Conservation (phyloP, 2,329 filamentous ascomycete genomes). For the Pyrenochaeta sp. region DNA sequence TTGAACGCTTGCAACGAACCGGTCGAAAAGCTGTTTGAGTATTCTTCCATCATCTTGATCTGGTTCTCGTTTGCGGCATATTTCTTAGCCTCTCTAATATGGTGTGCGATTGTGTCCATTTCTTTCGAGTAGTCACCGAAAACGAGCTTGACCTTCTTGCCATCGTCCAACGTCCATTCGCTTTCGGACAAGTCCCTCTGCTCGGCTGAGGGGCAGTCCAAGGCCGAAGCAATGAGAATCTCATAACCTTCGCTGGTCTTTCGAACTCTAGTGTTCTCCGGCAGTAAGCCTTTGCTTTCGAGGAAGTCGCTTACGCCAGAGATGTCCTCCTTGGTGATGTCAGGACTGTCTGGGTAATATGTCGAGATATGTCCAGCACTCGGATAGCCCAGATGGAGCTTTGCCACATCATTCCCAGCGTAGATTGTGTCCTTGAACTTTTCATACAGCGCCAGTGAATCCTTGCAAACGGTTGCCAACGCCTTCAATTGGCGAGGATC, state of each 20-base stretch:
- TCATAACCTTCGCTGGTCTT: constrained; percentile 56
- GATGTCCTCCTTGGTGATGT: constrained; percentile 59
- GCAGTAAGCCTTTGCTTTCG: constrained; percentile 54
- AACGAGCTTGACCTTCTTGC: constrained; percentile 55
- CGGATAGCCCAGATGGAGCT: constrained; percentile 60
- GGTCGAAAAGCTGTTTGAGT: constrained; percentile 59
- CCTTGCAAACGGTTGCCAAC: constrained; percentile 51
- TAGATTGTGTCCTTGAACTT: constrained; percentile 56
- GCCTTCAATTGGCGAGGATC: constrained; percentile 53
- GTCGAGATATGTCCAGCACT: constrained; percentile 57
- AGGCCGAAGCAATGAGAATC: constrained; percentile 57
- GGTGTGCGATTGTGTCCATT: constrained; percentile 55
- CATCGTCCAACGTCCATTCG: constrained; percentile 56
- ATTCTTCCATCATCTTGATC: constrained; percentile 54
- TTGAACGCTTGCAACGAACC: constrained; percentile 60
- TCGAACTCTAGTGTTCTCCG: constrained; percentile 59
- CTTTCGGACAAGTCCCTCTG: constrained; percentile 54
- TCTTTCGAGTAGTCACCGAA: constrained; percentile 57
- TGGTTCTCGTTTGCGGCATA: constrained; percentile 56
- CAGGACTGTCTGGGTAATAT: constrained; percentile 59
- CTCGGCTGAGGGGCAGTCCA: constrained; percentile 47
- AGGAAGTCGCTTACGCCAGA: constrained; percentile 55
- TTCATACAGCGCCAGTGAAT: constrained; percentile 51
- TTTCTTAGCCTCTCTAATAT: constrained; percentile 57
- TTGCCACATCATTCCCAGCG: constrained; percentile 49